Base-by-base conservation (phyloP, 176 grass and related monocot species). In the Raddia guianensis region DNA sequence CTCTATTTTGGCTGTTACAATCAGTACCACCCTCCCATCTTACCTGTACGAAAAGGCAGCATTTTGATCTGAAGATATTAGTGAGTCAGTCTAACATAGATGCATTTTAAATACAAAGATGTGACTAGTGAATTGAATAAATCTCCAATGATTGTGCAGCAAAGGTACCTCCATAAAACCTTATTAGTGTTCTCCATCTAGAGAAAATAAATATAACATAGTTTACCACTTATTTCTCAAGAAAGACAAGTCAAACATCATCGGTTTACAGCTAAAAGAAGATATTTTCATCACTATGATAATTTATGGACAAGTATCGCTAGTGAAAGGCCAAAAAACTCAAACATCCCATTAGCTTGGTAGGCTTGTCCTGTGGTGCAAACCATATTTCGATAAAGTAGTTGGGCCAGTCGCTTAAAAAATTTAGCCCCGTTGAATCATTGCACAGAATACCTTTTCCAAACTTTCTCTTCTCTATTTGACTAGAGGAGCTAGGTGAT, bases 21-120 rank as follows among this genome's bases (percentile, higher is more conserved):
- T 89, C 89, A 19, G 84, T 72, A 63, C 67, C 85, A 82, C 86
- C 84, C 57, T 95, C 90, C 96, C 92, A 95, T 59, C 89, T 88
- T 68, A 99, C 92, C 96, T 99, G 81, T 63, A 90, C 5, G 44
- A 62, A 62, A 59, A 47, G 32, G 47, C 12, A 77, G 49, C 59
- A 74, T 46, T 66, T 66, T n/a, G 76, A 79, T 33, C 66, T 76
- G 19, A n/a, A 77, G n/a, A 72, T 48, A 83, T 81, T 78, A 82
- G n/a, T 7, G 11, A 80, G 49, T 51, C 12, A 4, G 14, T 2
- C 37, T 53, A n/a, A 3, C 9, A 45, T 47, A 70, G 47, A 69
- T 47, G 59, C 8, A 88, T 85, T 69, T 50, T 80, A 67, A 63
- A 83, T 8, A 15, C 49, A 15, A 80, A 33, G 62, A 35, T 21